Conservation (phyloP, 352 stramenopile genomes). For the Blastocystis sp. region DNA sequence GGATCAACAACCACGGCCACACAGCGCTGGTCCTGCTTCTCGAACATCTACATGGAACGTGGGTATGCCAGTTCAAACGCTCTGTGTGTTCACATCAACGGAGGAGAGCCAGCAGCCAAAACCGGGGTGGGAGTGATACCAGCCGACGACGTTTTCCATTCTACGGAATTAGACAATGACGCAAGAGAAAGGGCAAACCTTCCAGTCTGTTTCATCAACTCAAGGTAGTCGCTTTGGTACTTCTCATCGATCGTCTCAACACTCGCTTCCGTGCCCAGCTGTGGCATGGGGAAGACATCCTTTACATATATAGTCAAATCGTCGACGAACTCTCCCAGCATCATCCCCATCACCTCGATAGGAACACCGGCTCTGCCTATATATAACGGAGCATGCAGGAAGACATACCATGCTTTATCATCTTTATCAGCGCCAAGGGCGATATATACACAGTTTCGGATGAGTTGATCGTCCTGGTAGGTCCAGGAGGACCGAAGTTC, state of each 20-base stretch:
- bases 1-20: constrained; percentile 98
- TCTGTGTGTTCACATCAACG: constrained; percentile 99
- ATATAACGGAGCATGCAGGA: not conserved
- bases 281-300: constrained; percentile 99
- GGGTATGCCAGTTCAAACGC: constrained; percentile 71
- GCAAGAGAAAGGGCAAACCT: constrained; percentile 48
- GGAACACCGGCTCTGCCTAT: constrained; percentile 88
- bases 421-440: constrained; percentile 96
- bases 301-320: constrained; percentile 99
- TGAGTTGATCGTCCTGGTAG: constrained; percentile 49
- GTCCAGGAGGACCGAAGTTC: not conserved
- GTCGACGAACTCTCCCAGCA: constrained; percentile 98
- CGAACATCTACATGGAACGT: constrained; percentile 82
- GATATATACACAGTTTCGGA: constrained; percentile 98
- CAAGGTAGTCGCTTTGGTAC: constrained; percentile 99
- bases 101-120: constrained; percentile 98
- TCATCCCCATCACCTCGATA: constrained; percentile 99
- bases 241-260: constrained; percentile 97
- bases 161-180: constrained; percentile 63
- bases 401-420: constrained; percentile 92
- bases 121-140: constrained; percentile 98
- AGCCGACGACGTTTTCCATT: constrained; percentile 89
- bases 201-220: constrained; percentile 98
- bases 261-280: constrained; percentile 87
- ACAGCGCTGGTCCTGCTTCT: constrained; percentile 91